A percentile compares a stretch with the other conserved stretches of the same genome.
Conservation (phyloP, 805 yeast species). For the Schwanniomyces yamadae region DNA sequence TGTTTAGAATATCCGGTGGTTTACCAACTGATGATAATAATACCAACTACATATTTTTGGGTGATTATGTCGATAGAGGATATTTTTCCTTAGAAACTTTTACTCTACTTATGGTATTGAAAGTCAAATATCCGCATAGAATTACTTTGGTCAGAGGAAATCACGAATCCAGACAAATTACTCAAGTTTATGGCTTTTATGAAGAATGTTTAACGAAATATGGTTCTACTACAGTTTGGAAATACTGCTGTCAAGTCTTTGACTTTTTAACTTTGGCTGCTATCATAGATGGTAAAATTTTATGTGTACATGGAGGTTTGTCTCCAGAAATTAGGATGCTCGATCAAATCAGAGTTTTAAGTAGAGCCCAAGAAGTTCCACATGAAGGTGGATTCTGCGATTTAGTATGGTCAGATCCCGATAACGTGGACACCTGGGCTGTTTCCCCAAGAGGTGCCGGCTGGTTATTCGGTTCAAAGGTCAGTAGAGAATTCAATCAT, state of each 20-base stretch:
- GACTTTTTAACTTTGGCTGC: slow-evolving; percentile 94
- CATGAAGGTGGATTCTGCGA: slow-evolving; percentile 99
- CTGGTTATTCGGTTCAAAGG: slow-evolving; percentile 93
- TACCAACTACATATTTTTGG: slow-evolving; percentile 73
- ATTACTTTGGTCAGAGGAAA: slow-evolving; percentile 95
- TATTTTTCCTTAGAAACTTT: slow-evolving; percentile 92
- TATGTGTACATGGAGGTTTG: slow-evolving; percentile 96
- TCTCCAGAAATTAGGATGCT: slow-evolving; percentile 97
- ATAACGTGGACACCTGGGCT: slow-evolving; percentile 97
- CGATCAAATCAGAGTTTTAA: slow-evolving; percentile 90
- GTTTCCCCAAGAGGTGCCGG: slow-evolving; percentile 98
- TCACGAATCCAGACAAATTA: slow-evolving; percentile 94
- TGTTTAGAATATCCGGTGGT: slow-evolving; percentile 90
- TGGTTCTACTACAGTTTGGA: slow-evolving; percentile 95
- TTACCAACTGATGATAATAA: slow-evolving; percentile 75
- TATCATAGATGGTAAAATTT: slow-evolving; percentile 87
- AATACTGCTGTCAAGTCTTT: slow-evolving; percentile 93
- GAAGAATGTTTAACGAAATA: slow-evolving; percentile 93
- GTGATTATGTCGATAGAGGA: slow-evolving; percentile 98
- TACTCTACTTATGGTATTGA: slow-evolving; percentile 88
- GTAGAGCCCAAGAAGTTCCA: slow-evolving; percentile 97
- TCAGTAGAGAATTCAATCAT: slow-evolving; percentile 93
- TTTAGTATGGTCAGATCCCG: slow-evolving; percentile 97
- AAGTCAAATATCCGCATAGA: slow-evolving; percentile 81
- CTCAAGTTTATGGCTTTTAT: slow-evolving; percentile 98